Percentiles rank a stretch among this genome's conserved stretches.
Evolutionary conservation across 306 rosid species (phyloP).

Genomic region (Carpinus viminea): DNA sequence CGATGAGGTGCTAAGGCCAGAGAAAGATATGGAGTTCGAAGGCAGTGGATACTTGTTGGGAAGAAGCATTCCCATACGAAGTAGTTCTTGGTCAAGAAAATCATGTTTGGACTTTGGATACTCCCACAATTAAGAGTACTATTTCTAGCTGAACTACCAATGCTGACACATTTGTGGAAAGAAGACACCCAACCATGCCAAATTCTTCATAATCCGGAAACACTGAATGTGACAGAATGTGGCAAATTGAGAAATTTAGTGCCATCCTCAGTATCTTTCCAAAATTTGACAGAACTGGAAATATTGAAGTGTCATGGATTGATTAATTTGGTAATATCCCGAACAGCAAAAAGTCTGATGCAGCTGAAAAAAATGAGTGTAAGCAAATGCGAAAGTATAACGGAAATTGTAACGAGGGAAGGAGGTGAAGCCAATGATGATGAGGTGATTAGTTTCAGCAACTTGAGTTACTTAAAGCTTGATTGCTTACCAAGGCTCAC

Average conservation of each 20-base stretch:
- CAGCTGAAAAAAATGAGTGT: neutral
- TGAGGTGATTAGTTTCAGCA: neutral
- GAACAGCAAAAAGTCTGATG: neutral
- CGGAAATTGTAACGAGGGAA: neutral
- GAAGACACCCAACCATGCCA: neutral
- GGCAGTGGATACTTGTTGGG: too few species aligned
- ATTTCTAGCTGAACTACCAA: fast-evolving
- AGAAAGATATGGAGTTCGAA: slow-evolving; percentile 31
- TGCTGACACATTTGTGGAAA: slow-evolving; percentile 5
- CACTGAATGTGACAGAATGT: neutral
- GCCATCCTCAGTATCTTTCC: neutral
- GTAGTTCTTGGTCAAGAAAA: neutral
- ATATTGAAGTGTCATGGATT: neutral
- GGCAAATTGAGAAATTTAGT: slow-evolving; percentile 6
- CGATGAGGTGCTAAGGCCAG: slow-evolving; percentile 29
- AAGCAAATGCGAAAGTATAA: neutral
- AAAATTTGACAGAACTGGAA: neutral
- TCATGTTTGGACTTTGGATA: neutral
- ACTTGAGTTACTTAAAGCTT: neutral
- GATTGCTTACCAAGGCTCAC: neutral
- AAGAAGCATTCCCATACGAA: slow-evolving; percentile 5
- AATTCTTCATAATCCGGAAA: neutral
- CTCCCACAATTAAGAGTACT: neutral
- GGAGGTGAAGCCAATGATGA: neutral
- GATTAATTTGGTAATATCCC: neutral